phyloP scores from a whole-genome alignment of 805 yeast genomes.

The Kazachstania viticola region DNA sequence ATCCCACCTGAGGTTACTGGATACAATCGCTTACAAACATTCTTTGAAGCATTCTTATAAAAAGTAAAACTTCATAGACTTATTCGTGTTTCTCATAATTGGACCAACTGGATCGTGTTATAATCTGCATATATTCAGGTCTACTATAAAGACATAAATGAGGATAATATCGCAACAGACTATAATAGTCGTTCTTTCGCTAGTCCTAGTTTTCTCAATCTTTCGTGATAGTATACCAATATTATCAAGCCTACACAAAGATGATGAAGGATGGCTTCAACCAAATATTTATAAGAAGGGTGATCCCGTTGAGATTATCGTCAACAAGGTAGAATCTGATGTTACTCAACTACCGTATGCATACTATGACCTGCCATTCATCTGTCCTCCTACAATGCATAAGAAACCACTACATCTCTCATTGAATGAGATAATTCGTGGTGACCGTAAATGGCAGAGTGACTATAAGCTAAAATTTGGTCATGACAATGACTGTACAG shows the following conservation, averaged over 20 bases:
- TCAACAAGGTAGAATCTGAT: conserved; percentile 71
- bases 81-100: no score
- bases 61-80: no score
- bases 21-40: no score
- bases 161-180: no score
- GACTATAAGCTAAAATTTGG: conserved; percentile 57
- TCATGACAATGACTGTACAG: conserved; percentile 51
- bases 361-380: conserved; percentile 68
- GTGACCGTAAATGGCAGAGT: conserved; percentile 70
- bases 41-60: no score
- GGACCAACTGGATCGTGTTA: no score
- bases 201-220: background rate
- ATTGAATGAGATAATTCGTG: conserved; percentile 65
- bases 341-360: conserved; percentile 60
- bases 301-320: conserved; percentile 55
- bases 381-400: conserved; percentile 52
- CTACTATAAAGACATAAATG: no score
- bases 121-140: no score
- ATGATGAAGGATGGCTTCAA: conserved; percentile 14
- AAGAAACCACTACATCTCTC: conserved; percentile 57
- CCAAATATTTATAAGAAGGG: conserved; percentile 34
- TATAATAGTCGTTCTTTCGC: background rate
- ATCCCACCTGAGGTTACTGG: no score
- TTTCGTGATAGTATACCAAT: conserved; percentile 1
- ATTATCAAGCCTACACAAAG: background rate